Evolutionary conservation across 2,329 filamentous ascomycete genomes (phyloP).

Genomic region (Monosporascus sp.): DNA sequence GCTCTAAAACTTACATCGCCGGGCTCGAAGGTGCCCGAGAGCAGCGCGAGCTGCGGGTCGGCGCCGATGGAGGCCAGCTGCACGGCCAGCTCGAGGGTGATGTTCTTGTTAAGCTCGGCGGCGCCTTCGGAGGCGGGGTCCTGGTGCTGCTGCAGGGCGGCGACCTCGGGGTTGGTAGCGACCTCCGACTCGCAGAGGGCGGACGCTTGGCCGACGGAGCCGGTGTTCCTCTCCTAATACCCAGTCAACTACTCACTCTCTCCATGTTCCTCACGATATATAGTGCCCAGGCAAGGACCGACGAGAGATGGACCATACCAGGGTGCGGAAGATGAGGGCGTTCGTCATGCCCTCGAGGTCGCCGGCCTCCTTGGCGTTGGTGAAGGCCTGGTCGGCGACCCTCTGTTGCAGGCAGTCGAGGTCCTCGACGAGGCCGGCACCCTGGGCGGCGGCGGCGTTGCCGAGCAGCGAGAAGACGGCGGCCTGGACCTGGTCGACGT

Average conservation of each 20-base stretch:
- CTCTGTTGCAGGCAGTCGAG: slow-evolving; percentile 41
- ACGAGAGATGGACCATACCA: slow-evolving; percentile 39
- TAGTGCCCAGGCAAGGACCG: slow-evolving; percentile 30
- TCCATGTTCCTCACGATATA: neutral
- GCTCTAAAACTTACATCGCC: slow-evolving; percentile 39
- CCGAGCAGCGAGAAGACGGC: slow-evolving; percentile 34
- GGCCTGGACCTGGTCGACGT: slow-evolving; percentile 25
- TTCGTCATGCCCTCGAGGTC: slow-evolving; percentile 49
- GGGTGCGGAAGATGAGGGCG: slow-evolving; percentile 48
- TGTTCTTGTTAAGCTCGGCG: slow-evolving; percentile 52
- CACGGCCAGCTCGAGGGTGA: slow-evolving; percentile 52
- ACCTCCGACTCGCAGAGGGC: slow-evolving; percentile 48
- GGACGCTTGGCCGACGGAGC: slow-evolving; percentile 49
- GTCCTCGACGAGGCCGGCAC: slow-evolving; percentile 33
- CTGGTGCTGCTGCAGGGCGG: slow-evolving; percentile 59
- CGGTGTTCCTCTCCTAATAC: slow-evolving; percentile 52
- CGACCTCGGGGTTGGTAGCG: slow-evolving; percentile 61
- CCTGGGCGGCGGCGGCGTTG: slow-evolving; percentile 39
- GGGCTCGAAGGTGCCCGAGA: slow-evolving; percentile 58
- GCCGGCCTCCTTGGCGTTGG: slow-evolving; percentile 48
- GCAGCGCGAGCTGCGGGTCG: slow-evolving; percentile 55
- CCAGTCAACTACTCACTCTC: neutral
- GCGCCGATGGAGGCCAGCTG: slow-evolving; percentile 58
- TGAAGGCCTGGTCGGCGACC: slow-evolving; percentile 54
- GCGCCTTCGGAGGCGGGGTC: slow-evolving; percentile 58